Evolutionary conservation across 1,139 yeast genomes (phyloP).

Genomic region (Chernovozyma sophiae-reginae): DNA sequence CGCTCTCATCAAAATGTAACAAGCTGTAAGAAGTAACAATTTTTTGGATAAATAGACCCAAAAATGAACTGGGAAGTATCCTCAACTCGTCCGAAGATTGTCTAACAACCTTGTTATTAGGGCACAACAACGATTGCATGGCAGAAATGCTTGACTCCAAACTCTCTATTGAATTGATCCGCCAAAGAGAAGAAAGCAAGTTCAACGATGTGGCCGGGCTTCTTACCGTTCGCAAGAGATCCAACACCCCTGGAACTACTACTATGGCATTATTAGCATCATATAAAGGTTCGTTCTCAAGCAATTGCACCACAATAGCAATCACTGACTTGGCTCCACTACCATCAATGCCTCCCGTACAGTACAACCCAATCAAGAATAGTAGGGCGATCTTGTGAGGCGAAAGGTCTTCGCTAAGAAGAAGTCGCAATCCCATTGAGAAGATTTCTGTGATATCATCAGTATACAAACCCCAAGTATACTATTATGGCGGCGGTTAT

Average conservation of each 20-base stretch:
- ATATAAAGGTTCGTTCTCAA: slow-evolving; percentile 24
- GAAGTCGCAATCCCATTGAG: slow-evolving; percentile 3
- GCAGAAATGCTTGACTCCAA: slow-evolving; percentile 17
- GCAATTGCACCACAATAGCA: slow-evolving; percentile 17
- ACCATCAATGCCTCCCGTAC: slow-evolving; percentile 15
- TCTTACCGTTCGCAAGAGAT: slow-evolving; percentile 14
- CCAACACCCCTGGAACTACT: slow-evolving; percentile 25
- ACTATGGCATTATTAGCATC: slow-evolving; percentile 20
- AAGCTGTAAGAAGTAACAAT: slow-evolving; percentile 48
- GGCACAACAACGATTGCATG: slow-evolving; percentile 2
- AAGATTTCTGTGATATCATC: no score
- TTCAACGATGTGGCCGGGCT: slow-evolving; percentile 10
- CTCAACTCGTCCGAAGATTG: neutral
- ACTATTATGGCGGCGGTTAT: no score
- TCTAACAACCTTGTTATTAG: neutral
- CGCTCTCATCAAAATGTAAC: slow-evolving; percentile 56
- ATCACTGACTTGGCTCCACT: slow-evolving; percentile 11
- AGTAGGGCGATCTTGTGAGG: slow-evolving; percentile 33
- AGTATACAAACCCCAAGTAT: no score
- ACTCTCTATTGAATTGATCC: slow-evolving; percentile 32
- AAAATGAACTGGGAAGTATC: slow-evolving; percentile 24
- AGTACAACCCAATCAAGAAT: slow-evolving; percentile 20
- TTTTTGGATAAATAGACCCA: slow-evolving; percentile 34
- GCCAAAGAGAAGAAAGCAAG: slow-evolving; percentile 22
- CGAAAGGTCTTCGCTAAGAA: slow-evolving; percentile 25